A percentile compares a stretch with the other conserved stretches of the same genome.
These are phyloP conservation scores for Naegleria gruberi DNA, from an alignment of 208 protist genomes.

Conservation along the genomic window DNA sequence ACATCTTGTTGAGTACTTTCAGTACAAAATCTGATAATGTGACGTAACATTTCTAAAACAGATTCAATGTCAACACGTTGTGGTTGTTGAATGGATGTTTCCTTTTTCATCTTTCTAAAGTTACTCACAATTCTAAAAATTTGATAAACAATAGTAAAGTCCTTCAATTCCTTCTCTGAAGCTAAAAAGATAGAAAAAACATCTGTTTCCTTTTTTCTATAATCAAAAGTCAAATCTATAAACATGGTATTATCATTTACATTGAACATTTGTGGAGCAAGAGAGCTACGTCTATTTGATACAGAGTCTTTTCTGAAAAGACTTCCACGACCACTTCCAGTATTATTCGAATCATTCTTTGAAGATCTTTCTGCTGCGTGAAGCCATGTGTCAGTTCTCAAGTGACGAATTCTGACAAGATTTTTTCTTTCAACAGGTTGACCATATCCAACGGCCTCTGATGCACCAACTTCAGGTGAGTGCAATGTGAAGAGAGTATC, in stretches of 20 bases:
- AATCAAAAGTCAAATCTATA: neutral
- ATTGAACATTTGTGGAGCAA: neutral
- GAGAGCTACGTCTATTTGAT: neutral
- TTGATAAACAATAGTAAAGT: neutral
- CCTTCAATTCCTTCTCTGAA: neutral
- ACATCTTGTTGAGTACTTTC: neutral
- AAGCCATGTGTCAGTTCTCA: neutral
- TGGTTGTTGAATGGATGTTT: neutral
- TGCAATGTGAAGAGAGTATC: neutral
- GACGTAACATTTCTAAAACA: neutral
- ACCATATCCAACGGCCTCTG: neutral
- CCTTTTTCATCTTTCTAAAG: neutral
- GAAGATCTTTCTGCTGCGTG: neutral
- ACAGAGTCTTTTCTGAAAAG: neutral
- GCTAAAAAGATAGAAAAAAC: neutral
- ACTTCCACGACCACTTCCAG: neutral
- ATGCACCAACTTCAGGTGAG: neutral
- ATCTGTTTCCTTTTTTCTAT: neutral
- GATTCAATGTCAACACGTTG: neutral
- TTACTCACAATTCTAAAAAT: neutral
- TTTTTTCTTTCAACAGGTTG: neutral
- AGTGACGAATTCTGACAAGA: neutral
- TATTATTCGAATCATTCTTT: neutral
- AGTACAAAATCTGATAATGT: neutral
- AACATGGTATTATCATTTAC: neutral